Conservation (phyloP, 495 filamentous ascomycete genomes). For the Cladorrhinum samala region DNA sequence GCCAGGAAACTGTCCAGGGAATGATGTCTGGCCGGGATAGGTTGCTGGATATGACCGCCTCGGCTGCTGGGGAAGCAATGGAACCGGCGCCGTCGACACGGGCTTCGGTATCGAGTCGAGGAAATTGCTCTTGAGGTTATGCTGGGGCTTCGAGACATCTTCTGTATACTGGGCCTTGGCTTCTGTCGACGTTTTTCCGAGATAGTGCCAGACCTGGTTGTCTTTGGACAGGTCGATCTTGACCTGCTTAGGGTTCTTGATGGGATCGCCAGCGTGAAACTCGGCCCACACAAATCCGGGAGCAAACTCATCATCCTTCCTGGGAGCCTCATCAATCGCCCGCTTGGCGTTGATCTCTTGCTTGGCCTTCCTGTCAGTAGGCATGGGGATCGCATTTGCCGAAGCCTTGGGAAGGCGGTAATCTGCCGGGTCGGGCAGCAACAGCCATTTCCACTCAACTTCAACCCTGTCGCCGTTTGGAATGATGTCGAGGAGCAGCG, state of each 20-base stretch:
- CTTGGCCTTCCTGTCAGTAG: conserved; percentile 48
- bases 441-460: conserved; percentile 73
- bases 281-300: conserved; percentile 72
- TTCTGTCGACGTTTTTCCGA: conserved; percentile 82
- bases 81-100: conserved; percentile 19
- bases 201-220: conserved; percentile 83
- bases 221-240: conserved; percentile 62
- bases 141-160: conserved; percentile 51
- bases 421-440: conserved; percentile 58
- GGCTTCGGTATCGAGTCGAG: conserved; percentile 56
- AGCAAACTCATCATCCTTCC: conserved; percentile 63
- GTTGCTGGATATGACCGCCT: conserved; percentile 12
- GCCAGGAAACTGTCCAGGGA: conserved; percentile 1
- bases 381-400: conserved; percentile 50
- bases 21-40: conserved; percentile 5
- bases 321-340: conserved; percentile 54
- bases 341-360: conserved; percentile 52
- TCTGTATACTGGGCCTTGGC: conserved; percentile 89
- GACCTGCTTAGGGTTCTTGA: conserved; percentile 37
- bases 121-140: conserved; percentile 57
- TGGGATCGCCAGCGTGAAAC: conserved; percentile 57
- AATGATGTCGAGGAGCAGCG: conserved; percentile 73
- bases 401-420: conserved; percentile 59
- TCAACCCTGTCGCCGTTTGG: conserved; percentile 71
- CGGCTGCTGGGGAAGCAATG: conserved; percentile 19